Conservation (phyloP, 2,329 filamentous ascomycete species). For the Penicillium olsonii region DNA sequence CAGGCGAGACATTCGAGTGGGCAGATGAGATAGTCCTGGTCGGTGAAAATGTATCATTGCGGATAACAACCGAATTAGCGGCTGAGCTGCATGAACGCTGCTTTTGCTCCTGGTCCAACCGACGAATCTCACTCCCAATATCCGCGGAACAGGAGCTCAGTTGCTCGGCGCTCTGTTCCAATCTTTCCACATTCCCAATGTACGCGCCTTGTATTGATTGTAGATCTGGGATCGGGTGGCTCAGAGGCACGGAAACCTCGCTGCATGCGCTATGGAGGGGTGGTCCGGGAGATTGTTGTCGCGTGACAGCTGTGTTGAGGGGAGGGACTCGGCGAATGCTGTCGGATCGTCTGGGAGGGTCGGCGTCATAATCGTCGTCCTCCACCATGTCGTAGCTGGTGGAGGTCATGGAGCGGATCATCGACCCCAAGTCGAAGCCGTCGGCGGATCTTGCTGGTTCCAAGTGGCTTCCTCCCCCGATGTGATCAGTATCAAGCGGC, state of each 20-base stretch:
- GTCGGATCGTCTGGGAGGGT: slow-evolving; percentile 27
- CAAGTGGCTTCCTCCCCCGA: slow-evolving; percentile 31
- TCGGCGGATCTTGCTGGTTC: slow-evolving; percentile 29
- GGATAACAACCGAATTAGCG: slow-evolving; percentile 45
- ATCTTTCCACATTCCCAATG: slow-evolving; percentile 50
- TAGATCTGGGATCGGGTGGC: slow-evolving; percentile 52
- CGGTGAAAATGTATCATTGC: slow-evolving; percentile 45
- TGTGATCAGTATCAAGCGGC: slow-evolving; percentile 33
- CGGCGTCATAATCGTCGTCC: slow-evolving; percentile 49
- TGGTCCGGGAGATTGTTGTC: slow-evolving; percentile 31
- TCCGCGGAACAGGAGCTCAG: slow-evolving; percentile 49
- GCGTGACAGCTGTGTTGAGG: slow-evolving; percentile 28
- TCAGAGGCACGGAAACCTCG: slow-evolving; percentile 45
- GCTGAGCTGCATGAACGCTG: slow-evolving; percentile 44
- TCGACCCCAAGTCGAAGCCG: slow-evolving; percentile 31
- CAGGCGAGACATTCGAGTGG: slow-evolving; percentile 44
- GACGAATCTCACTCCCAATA: slow-evolving; percentile 48
- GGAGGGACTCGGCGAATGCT: slow-evolving; percentile 31
- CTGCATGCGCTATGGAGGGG: slow-evolving; percentile 42
- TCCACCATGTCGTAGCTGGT: slow-evolving; percentile 50
- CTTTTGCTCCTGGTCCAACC: slow-evolving; percentile 48
- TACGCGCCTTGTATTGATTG: slow-evolving; percentile 54
- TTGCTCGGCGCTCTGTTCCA: slow-evolving; percentile 52
- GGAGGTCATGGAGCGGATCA: slow-evolving; percentile 41
- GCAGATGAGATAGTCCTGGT: slow-evolving; percentile 40